Conservation (phyloP, 2,329 filamentous ascomycete genomes). For the Colletotrichum sp. region DNA sequence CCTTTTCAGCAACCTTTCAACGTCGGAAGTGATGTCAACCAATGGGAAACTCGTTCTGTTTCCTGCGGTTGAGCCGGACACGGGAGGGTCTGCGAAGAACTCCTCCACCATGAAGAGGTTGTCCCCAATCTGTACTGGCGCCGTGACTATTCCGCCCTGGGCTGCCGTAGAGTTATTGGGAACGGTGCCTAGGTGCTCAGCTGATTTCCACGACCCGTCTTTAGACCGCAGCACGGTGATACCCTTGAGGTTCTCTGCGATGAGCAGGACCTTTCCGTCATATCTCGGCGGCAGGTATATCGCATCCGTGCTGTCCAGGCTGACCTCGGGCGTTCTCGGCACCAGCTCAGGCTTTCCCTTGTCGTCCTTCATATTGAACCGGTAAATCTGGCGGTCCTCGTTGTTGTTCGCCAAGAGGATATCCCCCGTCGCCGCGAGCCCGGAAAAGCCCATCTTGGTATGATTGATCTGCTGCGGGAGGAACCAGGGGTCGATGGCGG, state of each 20-base stretch:
- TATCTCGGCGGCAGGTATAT: conserved; percentile 38
- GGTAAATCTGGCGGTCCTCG: conserved; percentile 15
- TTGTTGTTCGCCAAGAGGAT: conserved; percentile 19
- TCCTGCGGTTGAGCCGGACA: conserved; percentile 1
- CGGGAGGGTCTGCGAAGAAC: conserved; percentile 6
- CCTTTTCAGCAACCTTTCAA: neutral
- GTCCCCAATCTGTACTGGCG: conserved; percentile 17
- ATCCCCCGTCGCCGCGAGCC: conserved; percentile 16
- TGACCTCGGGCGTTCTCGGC: conserved; percentile 6
- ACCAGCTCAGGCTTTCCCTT: conserved; percentile 20
- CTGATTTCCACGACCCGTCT: conserved; percentile 38
- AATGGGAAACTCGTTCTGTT: conserved; percentile 13
- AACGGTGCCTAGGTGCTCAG: conserved; percentile 38
- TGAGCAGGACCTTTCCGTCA: conserved; percentile 36
- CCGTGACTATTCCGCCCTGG: conserved; percentile 5
- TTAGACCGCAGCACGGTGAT: conserved; percentile 39
- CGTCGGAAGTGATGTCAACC: conserved; percentile 12
- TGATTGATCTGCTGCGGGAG: conserved; percentile 13
- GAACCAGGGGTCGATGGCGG: conserved; percentile 20
- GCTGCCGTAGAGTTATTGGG: conserved; percentile 23
- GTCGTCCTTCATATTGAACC: conserved; percentile 22
- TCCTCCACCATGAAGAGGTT: conserved; percentile 14
- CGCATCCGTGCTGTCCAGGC: conserved; percentile 27
- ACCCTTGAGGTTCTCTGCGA: conserved; percentile 33
- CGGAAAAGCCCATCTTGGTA: conserved; percentile 22